phyloP scores from a whole-genome alignment of 352 stramenopile species.

The Phytophthora boehmeriae region DNA sequence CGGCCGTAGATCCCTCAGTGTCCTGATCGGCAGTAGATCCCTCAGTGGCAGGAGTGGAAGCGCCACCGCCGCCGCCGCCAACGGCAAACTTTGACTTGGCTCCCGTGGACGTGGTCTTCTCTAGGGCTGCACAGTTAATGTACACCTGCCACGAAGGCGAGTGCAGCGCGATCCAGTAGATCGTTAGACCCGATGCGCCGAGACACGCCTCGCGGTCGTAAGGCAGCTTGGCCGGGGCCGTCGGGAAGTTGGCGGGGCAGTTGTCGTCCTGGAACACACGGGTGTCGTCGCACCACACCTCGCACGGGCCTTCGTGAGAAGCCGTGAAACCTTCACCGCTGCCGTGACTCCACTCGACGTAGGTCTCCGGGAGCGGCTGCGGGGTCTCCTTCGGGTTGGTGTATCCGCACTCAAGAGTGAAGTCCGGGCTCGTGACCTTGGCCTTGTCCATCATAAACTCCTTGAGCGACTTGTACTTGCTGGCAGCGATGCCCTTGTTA shows the following conservation, averaged over 20 bases:
- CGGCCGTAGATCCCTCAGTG: conserved; percentile 12
- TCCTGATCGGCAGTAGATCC: conserved; percentile 15
- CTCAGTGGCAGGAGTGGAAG: conserved; percentile 16
- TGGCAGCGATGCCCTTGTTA: conserved; percentile 25
- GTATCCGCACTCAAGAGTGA: conserved; percentile 34
- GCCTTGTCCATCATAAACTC: conserved; percentile 33
- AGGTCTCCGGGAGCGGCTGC: conserved; percentile 28
- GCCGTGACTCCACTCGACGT: conserved; percentile 34
- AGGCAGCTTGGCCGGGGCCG: conserved; percentile 24
- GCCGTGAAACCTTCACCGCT: conserved; percentile 25
- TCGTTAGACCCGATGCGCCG: conserved; percentile 20
- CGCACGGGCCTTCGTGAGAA: conserved; percentile 27
- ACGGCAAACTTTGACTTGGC: conserved; percentile 33
- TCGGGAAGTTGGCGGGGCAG: conserved; percentile 32
- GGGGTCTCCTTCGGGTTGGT: conserved; percentile 24
- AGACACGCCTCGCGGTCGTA: conserved; percentile 28
- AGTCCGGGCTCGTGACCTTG: conserved; percentile 13
- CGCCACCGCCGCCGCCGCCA: conserved; percentile 10
- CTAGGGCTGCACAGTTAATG: conserved; percentile 31
- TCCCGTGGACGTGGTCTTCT: conserved; percentile 27
- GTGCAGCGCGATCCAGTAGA: conserved; percentile 40
- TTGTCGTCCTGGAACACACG: conserved; percentile 28
- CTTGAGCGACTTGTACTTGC: conserved; percentile 29
- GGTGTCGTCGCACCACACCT: conserved; percentile 25
- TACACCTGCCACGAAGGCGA: conserved; percentile 34